Evolutionary conservation across 2,329 filamentous ascomycete genomes (phyloP), one percentile per base, ranked within the genome.

Genomic region (Colletotrichum sp.): DNA sequence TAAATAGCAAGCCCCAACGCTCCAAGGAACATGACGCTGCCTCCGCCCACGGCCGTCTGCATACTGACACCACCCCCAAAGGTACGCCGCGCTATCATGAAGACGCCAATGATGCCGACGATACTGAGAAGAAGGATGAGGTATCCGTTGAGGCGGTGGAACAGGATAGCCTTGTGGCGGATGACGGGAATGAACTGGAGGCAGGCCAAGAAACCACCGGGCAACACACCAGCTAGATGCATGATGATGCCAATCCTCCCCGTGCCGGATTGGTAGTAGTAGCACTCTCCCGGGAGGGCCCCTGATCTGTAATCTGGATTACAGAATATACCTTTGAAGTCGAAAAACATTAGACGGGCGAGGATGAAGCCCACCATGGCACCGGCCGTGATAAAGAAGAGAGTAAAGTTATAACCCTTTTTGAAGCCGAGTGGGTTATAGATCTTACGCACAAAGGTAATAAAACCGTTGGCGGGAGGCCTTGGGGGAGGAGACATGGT

Each of bases 81-180:
- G 0, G 89, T 82, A 32, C 84, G 84, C 0, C 87, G 85, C 0
- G 85, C 83, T 25, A 92, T 89, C 84, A 93, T 89, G 1, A 93
- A 77, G 0, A 88, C 90, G 0, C 89, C 89, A 0, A 84, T 84
- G 4, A 88, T 88, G 16, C 85, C 84, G 6, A 89, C 71, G 0
- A 88, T 32, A 3, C 89, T 84, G 1, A 93, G 83, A 0, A 90
- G 71, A 0, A 91, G 74, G 69, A 92, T 81, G 6, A 89, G 44
- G 76, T 93, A 93, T 2, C 92, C 92, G 69, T 89, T 91, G 71
- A 93, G 86, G 1, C 92, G 89, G 79, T 94, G 92, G 27, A 93
- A 81, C 3, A 90, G 75, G 2, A 91, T 83, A 68, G 83, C 79
- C 78, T 86, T 89, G 78, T 90, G 86, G 2, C 88, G 84, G 34